Percentiles rank a stretch among this genome's conserved stretches.
phyloP scores from a whole-genome alignment of 176 grass and related monocot genomes.

The barley (Hordeum vulgare) region DNA sequence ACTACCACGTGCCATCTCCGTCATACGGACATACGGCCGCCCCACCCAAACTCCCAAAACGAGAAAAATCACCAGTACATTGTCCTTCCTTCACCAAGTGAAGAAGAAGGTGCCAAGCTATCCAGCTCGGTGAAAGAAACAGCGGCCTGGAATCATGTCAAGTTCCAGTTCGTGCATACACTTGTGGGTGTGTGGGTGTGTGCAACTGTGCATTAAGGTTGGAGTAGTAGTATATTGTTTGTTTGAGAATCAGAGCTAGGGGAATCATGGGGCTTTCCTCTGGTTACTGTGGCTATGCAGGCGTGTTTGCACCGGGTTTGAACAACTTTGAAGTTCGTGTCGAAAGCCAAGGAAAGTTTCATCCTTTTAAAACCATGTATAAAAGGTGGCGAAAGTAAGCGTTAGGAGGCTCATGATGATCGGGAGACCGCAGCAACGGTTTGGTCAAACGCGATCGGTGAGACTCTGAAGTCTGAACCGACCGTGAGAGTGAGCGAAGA shows the following conservation, averaged over 20 bases:
- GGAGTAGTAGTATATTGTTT: background rate
- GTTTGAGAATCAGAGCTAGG: background rate
- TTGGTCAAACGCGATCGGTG: slow-evolving; percentile 13
- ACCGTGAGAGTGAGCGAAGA: background rate
- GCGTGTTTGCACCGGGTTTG: slow-evolving; percentile 9
- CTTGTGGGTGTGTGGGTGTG: background rate
- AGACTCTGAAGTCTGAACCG: background rate
- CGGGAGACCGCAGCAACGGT: slow-evolving; percentile 12
- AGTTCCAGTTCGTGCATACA: background rate
- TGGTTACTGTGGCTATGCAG: background rate
- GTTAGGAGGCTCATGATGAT: background rate
- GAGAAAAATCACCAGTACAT: background rate
- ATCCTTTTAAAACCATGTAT: slow-evolving; percentile 16
- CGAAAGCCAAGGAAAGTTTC: slow-evolving; percentile 31
- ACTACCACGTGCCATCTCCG: background rate
- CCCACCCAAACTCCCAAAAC: background rate
- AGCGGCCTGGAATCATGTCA: background rate
- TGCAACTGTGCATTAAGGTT: background rate
- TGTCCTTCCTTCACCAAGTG: background rate
- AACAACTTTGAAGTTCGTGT: slow-evolving; percentile 18
- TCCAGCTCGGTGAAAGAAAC: too few relatives aligned
- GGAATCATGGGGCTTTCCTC: slow-evolving; percentile 21
- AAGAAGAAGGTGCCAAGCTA: background rate
- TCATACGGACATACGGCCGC: background rate
- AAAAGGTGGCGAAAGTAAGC: background rate